A percentile compares a stretch with the other conserved stretches of the same genome.
Conservation (phyloP, 1,284 basidiomycete species). For the Fomes fomentarius region DNA sequence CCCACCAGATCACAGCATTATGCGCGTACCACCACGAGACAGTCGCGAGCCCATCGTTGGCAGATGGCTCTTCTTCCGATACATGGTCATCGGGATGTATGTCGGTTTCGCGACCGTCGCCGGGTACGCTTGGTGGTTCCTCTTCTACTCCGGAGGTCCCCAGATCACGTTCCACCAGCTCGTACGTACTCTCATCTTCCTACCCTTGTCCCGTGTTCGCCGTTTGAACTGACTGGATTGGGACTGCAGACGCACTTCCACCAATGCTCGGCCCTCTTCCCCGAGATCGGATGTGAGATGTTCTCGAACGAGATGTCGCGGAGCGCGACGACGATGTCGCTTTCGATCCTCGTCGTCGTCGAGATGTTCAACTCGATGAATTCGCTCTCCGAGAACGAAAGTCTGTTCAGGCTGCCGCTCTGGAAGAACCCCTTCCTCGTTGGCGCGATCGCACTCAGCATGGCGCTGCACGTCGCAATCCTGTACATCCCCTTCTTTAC, state of each 20-base stretch:
- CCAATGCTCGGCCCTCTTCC: conserved; percentile 81
- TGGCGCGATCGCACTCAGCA: conserved; percentile 84
- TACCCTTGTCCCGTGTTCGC: too few species aligned
- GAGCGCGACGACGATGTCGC: conserved; percentile 93
- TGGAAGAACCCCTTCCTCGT: conserved; percentile 96
- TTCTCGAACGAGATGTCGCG: conserved; percentile 86
- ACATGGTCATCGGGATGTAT: conserved; percentile 91
- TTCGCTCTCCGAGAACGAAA: conserved; percentile 98
- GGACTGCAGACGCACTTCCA: conserved; percentile 96
- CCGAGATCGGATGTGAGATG: conserved; percentile 92
- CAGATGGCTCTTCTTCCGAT: conserved; percentile 95
- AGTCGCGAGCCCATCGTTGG: conserved; percentile 90
- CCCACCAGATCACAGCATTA: conserved; percentile 94
- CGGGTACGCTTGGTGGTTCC: conserved; percentile 99
- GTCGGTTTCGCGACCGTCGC: conserved; percentile 96
- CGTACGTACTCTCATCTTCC: conserved; percentile 50
- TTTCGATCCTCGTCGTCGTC: conserved; percentile 92
- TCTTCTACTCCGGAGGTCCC: conserved; percentile 87
- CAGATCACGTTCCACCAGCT: conserved; percentile 94
- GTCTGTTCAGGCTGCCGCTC: conserved; percentile 83
- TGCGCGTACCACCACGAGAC: conserved; percentile 90
- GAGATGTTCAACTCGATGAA: conserved; percentile 99
- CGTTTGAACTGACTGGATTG: too few species aligned
- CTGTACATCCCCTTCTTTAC: conserved; percentile 95
- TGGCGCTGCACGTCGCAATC: conserved; percentile 92